Conservation (phyloP, 2,329 filamentous ascomycete genomes). For the Sclerotinia sclerotiorum region DNA sequence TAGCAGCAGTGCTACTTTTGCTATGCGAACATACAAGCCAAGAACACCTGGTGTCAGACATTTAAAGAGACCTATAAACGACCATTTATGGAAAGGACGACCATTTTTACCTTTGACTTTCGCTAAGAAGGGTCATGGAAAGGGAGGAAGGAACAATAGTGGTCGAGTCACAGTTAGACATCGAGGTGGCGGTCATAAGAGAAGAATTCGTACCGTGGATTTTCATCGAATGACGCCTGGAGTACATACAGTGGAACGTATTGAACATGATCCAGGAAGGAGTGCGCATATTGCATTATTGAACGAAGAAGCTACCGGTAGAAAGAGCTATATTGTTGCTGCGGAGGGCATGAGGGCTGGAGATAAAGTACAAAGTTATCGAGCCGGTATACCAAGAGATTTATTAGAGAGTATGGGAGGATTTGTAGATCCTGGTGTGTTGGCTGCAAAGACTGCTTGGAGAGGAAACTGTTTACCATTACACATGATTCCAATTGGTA, state of each 20-base stretch:
- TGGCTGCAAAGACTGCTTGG: constrained; percentile 91
- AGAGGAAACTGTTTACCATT: constrained; percentile 92
- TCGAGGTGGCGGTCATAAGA: constrained; percentile 86
- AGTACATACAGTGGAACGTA: constrained; percentile 84
- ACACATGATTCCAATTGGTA: constrained; percentile 95
- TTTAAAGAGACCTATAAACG: constrained; percentile 87
- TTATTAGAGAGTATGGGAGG: constrained; percentile 91
- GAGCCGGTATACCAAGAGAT: constrained; percentile 81
- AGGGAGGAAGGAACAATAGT: constrained; percentile 87
- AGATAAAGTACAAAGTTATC: constrained; percentile 89
- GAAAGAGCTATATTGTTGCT: constrained; percentile 90
- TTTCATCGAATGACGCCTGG: constrained; percentile 78
- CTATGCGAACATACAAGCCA: constrained; percentile 84
- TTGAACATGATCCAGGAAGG: constrained; percentile 93
- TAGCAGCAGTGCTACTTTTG: constrained; percentile 42
- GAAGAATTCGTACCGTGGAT: constrained; percentile 88
- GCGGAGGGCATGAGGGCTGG: constrained; percentile 90
- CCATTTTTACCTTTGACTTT: constrained; percentile 81
- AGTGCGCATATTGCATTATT: constrained; percentile 91
- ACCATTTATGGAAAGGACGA: constrained; percentile 93
- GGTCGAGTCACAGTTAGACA: constrained; percentile 87
- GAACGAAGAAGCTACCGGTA: constrained; percentile 69
- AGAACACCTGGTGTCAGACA: constrained; percentile 90
- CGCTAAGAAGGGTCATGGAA: constrained; percentile 86
- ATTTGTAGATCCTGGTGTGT: constrained; percentile 86